These are phyloP conservation scores for Halophytophthora batemanensis DNA, from an alignment of 352 stramenopile species.

Conservation along the genomic window DNA sequence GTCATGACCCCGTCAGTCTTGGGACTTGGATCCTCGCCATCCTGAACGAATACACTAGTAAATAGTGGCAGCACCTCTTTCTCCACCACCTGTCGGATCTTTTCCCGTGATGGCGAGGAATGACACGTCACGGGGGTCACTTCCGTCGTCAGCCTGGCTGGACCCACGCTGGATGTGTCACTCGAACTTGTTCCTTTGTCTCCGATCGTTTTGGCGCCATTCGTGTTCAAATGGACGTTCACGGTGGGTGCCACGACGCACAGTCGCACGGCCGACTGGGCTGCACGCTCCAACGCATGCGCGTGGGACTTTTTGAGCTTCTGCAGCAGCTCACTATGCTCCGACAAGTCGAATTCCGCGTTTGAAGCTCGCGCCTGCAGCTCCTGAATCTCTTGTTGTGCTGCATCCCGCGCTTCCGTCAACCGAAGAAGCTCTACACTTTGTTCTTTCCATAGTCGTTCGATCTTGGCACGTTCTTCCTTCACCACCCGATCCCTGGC, in stretches of 20 bases:
- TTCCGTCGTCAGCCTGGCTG: background rate
- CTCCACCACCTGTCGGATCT: slow-evolving; percentile 59
- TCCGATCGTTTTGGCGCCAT: slow-evolving; percentile 10
- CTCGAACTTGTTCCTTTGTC: background rate
- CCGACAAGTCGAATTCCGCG: slow-evolving; percentile 15
- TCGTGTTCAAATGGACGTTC: slow-evolving; percentile 68
- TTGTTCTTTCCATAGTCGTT: slow-evolving; percentile 6
- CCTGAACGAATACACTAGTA: slow-evolving; percentile 46
- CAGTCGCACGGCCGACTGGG: slow-evolving; percentile 55
- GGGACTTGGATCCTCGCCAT: slow-evolving; percentile 25
- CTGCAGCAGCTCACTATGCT: slow-evolving; percentile 14
- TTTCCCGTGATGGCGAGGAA: slow-evolving; percentile 26
- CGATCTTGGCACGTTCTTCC: background rate
- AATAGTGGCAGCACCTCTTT: slow-evolving; percentile 63
- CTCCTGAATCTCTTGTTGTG: slow-evolving; percentile 6
- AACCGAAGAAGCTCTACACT: slow-evolving; percentile 4
- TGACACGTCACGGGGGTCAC: slow-evolving; percentile 20
- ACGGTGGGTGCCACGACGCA: slow-evolving; percentile 82
- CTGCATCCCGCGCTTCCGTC: slow-evolving; percentile 2
- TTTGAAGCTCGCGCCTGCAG: slow-evolving; percentile 7
- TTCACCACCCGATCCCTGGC: background rate
- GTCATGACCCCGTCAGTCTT: slow-evolving; percentile 26
- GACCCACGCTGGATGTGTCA: background rate
- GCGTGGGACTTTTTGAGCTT: slow-evolving; percentile 30
- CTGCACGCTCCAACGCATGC: slow-evolving; percentile 26